Evolutionary conservation across 257 asterid species (phyloP), one percentile per base, ranked within the genome.

Genomic region (Eucommia ulmoides): DNA sequence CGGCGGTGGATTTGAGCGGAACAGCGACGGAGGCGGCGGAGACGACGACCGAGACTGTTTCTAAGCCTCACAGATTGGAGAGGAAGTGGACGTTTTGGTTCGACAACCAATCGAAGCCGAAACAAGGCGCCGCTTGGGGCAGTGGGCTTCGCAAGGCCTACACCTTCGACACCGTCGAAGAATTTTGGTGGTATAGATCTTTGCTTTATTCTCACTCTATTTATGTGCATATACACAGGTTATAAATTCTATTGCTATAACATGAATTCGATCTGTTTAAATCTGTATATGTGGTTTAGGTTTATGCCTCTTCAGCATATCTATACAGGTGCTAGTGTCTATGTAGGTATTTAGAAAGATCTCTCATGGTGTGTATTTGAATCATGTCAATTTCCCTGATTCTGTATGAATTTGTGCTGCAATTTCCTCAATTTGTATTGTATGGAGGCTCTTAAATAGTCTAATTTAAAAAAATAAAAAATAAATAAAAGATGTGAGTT

Each of bases 121-220:
- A 85, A 50, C 96, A 67, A 61, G 96, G 96, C 42, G 94, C 82
- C 50, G 82, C 80, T 26, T 89, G 97, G 97, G 97, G 91, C 29
- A 41, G 51, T 53, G 50, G 79, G 53, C 75, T 89, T 38, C 83
- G 88, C 50, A 74, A 78, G 64, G 85, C 53, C 19, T 82, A 80
- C 53, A 80, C 96, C 22, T 89, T 89, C 63, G 94, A 85, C 41
- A 89, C 94, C 23, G 93, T 89, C 26, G 96, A 89, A 51, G 96
- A 89, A 58, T 89, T 89, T 71, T 89, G 97, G 97, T 76, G 93
- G 97, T 89, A 70, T 41, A 65, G 8, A n/a, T 22, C 33, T 45
- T 8, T 42, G 15, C 15, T 5, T 15, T 19, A 10, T 19, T 18
- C 20, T 18, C 20, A 6, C 8, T 42, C 48, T 42, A 2, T 42